Evolutionary conservation across 352 stramenopile species (phyloP).

Genomic region (Globisporangium carolinianum): DNA sequence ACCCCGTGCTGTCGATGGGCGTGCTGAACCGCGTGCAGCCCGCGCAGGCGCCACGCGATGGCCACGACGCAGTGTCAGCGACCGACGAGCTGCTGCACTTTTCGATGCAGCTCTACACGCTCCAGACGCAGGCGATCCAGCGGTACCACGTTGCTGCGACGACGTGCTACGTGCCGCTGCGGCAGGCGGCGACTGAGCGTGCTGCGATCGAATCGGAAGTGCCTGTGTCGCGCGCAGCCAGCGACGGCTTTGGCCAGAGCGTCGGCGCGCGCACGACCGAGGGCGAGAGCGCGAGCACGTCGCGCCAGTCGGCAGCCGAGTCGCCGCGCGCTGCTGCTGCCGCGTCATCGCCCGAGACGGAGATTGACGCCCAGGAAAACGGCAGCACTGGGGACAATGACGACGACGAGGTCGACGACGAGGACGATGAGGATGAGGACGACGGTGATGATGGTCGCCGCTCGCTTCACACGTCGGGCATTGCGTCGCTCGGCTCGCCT

Average conservation of each 20-base stretch:
- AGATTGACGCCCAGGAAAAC: conserved; percentile 54
- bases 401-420: conserved; percentile 19
- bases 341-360: conserved; percentile 47
- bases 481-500: conserved; percentile 11
- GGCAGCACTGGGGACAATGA: conserved; percentile 22
- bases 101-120: conserved; percentile 74
- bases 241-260: conserved; percentile 39
- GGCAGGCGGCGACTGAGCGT: conserved; percentile 8
- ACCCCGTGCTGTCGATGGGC: conserved; percentile 69
- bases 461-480: conserved; percentile 5
- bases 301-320: conserved; percentile 59
- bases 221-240: conserved; percentile 8
- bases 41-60: conserved; percentile 27
- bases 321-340: conserved; percentile 43
- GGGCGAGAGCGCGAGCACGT: conserved; percentile 46
- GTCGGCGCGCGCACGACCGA: conserved; percentile 70
- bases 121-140: conserved; percentile 82
- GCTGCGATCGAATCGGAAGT: conserved; percentile 39
- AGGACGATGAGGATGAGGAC: conserved; percentile 12
- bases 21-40: conserved; percentile 45
- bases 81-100: conserved; percentile 25
- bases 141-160: conserved; percentile 64
- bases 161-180: conserved; percentile 46
- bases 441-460: neutral
- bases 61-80: conserved; percentile 13